Conservation (phyloP, 495 filamentous ascomycete species). For the Aspergillus ellipticus region DNA sequence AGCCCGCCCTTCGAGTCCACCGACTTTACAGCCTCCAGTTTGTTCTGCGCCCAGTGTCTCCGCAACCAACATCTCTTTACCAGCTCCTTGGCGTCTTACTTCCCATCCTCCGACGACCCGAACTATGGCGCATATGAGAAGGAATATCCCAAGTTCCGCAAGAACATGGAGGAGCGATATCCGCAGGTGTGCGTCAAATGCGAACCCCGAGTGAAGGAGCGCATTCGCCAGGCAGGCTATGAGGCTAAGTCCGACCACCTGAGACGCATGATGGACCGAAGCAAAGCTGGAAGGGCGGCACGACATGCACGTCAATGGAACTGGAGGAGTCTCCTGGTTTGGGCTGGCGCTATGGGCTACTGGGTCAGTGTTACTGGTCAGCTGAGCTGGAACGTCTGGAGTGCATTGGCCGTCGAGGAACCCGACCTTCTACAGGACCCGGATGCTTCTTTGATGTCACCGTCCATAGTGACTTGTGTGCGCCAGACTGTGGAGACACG, state of each 20-base stretch:
- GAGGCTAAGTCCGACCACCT: conserved; percentile 76
- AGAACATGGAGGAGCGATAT: conserved; percentile 67
- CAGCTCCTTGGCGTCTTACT: conserved; percentile 63
- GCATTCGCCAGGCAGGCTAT: conserved; percentile 66
- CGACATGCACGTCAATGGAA: conserved; percentile 35
- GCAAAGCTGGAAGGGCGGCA: conserved; percentile 44
- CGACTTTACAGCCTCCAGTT: conserved; percentile 36
- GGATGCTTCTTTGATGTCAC: conserved; percentile 4
- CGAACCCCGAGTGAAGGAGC: conserved; percentile 59
- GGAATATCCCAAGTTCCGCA: conserved; percentile 57
- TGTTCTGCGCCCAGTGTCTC: conserved; percentile 75
- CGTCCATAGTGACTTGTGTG: conserved; percentile 28
- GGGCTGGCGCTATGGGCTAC: conserved; percentile 48
- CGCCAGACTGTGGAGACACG: conserved; percentile 19
- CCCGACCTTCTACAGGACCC: conserved; percentile 11
- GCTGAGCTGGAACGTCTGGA: conserved; percentile 38
- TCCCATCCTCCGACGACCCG: conserved; percentile 64
- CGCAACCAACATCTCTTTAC: conserved; percentile 79
- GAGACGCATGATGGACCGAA: conserved; percentile 65
- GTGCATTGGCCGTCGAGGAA: conserved; percentile 20
- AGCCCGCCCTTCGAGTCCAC: conserved; percentile 30
- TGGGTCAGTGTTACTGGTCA: conserved; percentile 48
- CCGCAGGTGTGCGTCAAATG: conserved; percentile 81
- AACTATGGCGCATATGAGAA: conserved; percentile 54
- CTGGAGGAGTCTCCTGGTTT: conserved; percentile 50